Conservation (phyloP, 1,139 yeast genomes). For the Magnusiomyces tetraspermus region DNA sequence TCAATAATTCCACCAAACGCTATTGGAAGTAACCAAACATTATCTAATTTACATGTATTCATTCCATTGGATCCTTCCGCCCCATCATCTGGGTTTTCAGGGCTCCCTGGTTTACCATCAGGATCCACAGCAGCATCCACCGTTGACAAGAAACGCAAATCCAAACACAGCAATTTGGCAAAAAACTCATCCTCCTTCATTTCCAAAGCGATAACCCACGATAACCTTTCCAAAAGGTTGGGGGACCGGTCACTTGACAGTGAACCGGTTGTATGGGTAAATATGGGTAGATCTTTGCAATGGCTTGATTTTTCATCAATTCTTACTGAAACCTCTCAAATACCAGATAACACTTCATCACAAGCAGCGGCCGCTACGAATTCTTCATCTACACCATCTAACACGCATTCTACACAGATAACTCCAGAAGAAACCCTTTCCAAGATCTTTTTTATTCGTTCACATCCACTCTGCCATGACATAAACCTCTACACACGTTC, state of each 20-base stretch:
- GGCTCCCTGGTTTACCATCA: neutral
- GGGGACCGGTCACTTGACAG: constrained; percentile 24
- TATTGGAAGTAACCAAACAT: constrained; percentile 1
- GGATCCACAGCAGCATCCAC: constrained; percentile 3
- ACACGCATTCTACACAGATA: constrained; percentile 9
- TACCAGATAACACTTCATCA: too few species aligned
- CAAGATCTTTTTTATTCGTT: constrained; percentile 34
- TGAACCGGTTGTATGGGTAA: constrained; percentile 28
- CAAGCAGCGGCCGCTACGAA: too few species aligned
- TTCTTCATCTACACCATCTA: constrained; percentile 13
- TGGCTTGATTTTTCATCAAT: constrained; percentile 28
- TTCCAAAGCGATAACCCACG: constrained; percentile 34
- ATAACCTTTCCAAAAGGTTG: constrained; percentile 28
- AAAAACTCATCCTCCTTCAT: constrained; percentile 35
- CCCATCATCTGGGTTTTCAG: neutral
- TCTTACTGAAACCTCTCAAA: constrained; percentile 12
- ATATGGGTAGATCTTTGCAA: constrained; percentile 31
- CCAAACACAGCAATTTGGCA: constrained; percentile 30
- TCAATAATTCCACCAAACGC: constrained; percentile 4
- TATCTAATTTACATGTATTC: constrained; percentile 1
- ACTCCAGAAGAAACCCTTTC: constrained; percentile 32
- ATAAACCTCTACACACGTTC: constrained; percentile 32
- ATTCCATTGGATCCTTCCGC: constrained; percentile 7
- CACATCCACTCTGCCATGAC: constrained; percentile 37
- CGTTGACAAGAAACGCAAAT: constrained; percentile 18